phyloP scores from a whole-genome alignment of 2,329 filamentous ascomycete genomes.

The Tolypocladium amazonense region DNA sequence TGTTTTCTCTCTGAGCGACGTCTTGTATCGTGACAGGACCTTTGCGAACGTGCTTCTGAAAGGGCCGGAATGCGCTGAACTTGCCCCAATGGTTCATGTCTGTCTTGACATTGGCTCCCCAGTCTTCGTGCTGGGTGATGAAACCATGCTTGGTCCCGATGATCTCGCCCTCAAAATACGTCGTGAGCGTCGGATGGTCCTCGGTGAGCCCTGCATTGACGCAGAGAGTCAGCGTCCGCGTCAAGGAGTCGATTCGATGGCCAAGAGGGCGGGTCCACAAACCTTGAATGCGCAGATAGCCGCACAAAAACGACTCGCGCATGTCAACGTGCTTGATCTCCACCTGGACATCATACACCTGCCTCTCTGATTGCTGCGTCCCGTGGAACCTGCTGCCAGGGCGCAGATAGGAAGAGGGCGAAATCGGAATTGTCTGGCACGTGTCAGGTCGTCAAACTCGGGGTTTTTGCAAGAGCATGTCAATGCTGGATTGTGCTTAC shows the following conservation, averaged over 20 bases:
- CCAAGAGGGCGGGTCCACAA: conserved; percentile 1
- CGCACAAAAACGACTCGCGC: conserved; percentile 86
- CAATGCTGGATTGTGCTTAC: conserved; percentile 14
- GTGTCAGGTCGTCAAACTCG: background rate
- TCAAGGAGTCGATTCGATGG: background rate
- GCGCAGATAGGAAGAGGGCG: conserved; percentile 78
- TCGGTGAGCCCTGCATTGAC: conserved; percentile 67
- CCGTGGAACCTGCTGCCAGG: conserved; percentile 82
- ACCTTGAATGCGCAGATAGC: conserved; percentile 95
- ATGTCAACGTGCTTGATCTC: conserved; percentile 96
- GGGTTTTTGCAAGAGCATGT: background rate
- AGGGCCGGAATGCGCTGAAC: conserved; percentile 76
- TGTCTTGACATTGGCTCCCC: conserved; percentile 86
- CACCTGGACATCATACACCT: conserved; percentile 91
- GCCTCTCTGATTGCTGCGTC: conserved; percentile 85
- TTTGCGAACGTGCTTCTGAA: conserved; percentile 48
- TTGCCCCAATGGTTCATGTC: conserved; percentile 90
- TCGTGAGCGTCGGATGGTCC: conserved; percentile 94
- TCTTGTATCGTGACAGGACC: conserved; percentile 52
- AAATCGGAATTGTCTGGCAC: conserved; percentile 57
- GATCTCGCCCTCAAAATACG: conserved; percentile 96
- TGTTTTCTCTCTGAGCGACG: conserved; percentile 68
- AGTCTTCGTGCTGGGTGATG: conserved; percentile 75
- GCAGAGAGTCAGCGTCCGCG: background rate
- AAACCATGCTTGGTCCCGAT: conserved; percentile 95